These are phyloP conservation scores for Penicillium verhagenii DNA, from an alignment of 495 filamentous ascomycete genomes.

Conservation along the genomic window DNA sequence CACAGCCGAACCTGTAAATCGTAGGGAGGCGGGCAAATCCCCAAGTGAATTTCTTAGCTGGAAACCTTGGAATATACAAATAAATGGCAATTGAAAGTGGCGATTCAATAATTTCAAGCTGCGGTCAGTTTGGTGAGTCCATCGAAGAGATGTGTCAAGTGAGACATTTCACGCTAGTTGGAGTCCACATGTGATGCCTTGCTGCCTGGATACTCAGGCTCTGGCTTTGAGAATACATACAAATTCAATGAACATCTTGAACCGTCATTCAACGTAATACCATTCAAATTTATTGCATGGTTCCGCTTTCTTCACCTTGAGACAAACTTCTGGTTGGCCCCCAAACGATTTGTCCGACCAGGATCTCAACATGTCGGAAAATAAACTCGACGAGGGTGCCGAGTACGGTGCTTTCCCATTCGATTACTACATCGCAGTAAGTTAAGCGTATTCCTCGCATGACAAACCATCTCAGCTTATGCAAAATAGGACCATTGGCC, in stretches of 20 bases:
- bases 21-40: too few species aligned
- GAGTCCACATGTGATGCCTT: too few species aligned
- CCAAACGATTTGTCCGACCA: conserved; percentile 2
- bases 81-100: too few species aligned
- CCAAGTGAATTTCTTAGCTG: too few species aligned
- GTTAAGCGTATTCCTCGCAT: conserved; percentile 2
- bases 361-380: conserved; percentile 4
- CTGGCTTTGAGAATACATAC: too few species aligned
- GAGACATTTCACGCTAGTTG: not conserved
- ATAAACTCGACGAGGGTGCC: conserved; percentile 8
- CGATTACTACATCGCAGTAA: conserved; percentile 9
- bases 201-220: not conserved
- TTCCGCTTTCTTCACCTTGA: conserved; percentile 3
- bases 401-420: conserved; percentile 9
- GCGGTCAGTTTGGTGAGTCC: not conserved
- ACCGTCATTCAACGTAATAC: too few species aligned
- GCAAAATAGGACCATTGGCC: conserved; percentile 7
- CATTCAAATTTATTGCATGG: not conserved
- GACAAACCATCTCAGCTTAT: conserved; percentile 3
- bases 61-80: not conserved
- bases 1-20: not conserved
- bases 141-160: not conserved
- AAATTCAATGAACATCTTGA: too few species aligned
- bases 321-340: conserved; percentile 6
- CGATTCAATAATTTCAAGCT: not conserved